A percentile compares a stretch with the other conserved stretches of the same genome.
Conservation (phyloP, 345 rosid species). For the Eucalyptus decipiens region DNA sequence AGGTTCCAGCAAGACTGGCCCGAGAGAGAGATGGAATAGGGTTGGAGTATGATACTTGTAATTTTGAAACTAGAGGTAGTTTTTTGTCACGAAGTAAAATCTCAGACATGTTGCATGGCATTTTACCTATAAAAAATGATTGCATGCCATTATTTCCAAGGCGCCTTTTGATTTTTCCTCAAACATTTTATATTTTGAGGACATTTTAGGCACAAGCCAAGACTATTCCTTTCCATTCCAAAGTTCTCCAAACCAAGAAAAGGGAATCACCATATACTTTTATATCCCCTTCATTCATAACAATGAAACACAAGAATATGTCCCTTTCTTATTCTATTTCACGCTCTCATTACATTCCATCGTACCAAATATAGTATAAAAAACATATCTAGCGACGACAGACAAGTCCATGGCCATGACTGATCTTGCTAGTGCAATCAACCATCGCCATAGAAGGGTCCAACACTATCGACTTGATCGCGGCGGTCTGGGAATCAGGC, state of each 20-base stretch:
- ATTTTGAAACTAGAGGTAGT: background rate
- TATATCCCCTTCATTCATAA: background rate
- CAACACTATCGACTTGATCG: background rate
- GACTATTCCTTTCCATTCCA: background rate
- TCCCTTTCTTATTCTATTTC: background rate
- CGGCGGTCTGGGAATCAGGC: background rate
- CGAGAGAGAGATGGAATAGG: background rate
- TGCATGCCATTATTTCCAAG: background rate
- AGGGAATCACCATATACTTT: background rate
- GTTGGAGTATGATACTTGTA: background rate
- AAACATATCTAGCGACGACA: background rate
- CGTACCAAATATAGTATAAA: background rate
- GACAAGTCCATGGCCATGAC: background rate
- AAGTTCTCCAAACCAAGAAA: background rate
- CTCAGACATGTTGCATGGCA: background rate
- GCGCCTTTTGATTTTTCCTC: background rate
- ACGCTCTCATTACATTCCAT: background rate
- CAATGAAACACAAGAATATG: background rate
- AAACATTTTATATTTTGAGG: background rate
- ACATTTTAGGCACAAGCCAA: background rate
- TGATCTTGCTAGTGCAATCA: background rate
- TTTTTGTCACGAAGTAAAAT: background rate
- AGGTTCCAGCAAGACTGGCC: background rate
- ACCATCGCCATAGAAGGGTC: background rate
- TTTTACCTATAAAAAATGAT: background rate